Percentiles rank a stretch among this genome's conserved stretches.
These are phyloP conservation scores for Hymenotorrendiella dingleyae DNA, from an alignment of 2,329 filamentous ascomycete species.

Conservation along the genomic window DNA sequence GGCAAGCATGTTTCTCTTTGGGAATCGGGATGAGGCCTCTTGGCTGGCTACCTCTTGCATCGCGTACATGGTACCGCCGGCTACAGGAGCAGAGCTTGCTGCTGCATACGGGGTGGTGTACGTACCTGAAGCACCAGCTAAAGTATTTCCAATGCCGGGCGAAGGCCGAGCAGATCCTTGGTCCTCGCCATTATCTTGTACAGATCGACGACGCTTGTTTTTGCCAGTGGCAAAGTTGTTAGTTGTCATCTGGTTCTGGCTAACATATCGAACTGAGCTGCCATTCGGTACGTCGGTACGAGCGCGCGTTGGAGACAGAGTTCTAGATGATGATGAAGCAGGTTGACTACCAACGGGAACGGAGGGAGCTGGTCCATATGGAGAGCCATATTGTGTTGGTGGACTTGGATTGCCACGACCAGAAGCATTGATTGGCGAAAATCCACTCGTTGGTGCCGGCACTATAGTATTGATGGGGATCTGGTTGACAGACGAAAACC, in stretches of 20 bases:
- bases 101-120: neutral
- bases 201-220: conserved; percentile 5
- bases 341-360: neutral
- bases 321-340: neutral
- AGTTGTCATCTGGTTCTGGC: conserved; percentile 4
- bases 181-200: neutral
- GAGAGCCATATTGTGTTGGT: neutral
- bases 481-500: conserved; percentile 1
- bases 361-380: neutral
- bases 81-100: neutral
- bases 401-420: neutral
- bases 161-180: conserved; percentile 2
- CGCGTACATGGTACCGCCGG: no score
- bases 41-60: no score
- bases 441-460: conserved; percentile 2
- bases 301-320: neutral
- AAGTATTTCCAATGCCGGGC: neutral
- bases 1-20: no score
- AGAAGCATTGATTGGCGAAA: conserved; percentile 12
- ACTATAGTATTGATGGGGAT: neutral
- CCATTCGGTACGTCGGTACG: neutral
- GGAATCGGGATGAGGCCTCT: no score
- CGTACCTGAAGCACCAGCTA: no score
- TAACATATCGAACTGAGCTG: conserved; percentile 1
- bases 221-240: neutral